Percentiles rank a stretch among this genome's conserved stretches.
phyloP scores from a whole-genome alignment of 2,329 filamentous ascomycete species.

The Aureobasidium musti region DNA sequence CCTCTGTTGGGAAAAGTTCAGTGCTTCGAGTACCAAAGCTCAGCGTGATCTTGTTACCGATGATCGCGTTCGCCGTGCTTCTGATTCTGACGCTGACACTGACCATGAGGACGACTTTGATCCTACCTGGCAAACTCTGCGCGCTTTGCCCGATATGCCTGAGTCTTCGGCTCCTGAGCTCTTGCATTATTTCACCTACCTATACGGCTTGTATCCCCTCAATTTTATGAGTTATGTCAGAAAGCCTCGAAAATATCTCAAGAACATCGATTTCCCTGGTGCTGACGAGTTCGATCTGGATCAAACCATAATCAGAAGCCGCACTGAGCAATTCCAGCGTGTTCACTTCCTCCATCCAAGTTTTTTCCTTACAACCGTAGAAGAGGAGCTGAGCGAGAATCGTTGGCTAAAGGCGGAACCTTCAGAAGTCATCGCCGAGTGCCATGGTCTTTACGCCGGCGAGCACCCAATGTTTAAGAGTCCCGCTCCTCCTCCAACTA shows the following conservation, averaged over 20 bases:
- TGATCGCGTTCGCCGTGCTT: slow-evolving; percentile 36
- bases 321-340: slow-evolving; percentile 72
- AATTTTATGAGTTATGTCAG: slow-evolving; percentile 86
- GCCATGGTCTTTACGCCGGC: slow-evolving; percentile 66
- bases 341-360: slow-evolving; percentile 79
- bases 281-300: slow-evolving; percentile 76
- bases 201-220: slow-evolving; percentile 81
- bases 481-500: slow-evolving; percentile 51
- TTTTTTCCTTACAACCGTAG: slow-evolving; percentile 76
- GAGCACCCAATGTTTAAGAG: slow-evolving; percentile 46
- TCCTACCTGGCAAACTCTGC: slow-evolving; percentile 64
- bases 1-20: slow-evolving; percentile 72
- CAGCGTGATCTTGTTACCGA: slow-evolving; percentile 42
- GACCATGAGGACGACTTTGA: slow-evolving; percentile 46
- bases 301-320: slow-evolving; percentile 71
- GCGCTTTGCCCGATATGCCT: slow-evolving; percentile 63
- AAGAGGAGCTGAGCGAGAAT: slow-evolving; percentile 76
- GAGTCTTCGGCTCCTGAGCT: slow-evolving; percentile 66
- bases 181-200: slow-evolving; percentile 73
- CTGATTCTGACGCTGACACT: slow-evolving; percentile 39
- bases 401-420: slow-evolving; percentile 80
- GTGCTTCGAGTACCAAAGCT: slow-evolving; percentile 40
- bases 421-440: slow-evolving; percentile 76
- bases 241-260: slow-evolving; percentile 76
- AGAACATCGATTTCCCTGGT: slow-evolving; percentile 68